A percentile compares a stretch with the other conserved stretches of the same genome.
Conservation (phyloP, 306 rosid genomes). For the Cicer chorassanicum region DNA sequence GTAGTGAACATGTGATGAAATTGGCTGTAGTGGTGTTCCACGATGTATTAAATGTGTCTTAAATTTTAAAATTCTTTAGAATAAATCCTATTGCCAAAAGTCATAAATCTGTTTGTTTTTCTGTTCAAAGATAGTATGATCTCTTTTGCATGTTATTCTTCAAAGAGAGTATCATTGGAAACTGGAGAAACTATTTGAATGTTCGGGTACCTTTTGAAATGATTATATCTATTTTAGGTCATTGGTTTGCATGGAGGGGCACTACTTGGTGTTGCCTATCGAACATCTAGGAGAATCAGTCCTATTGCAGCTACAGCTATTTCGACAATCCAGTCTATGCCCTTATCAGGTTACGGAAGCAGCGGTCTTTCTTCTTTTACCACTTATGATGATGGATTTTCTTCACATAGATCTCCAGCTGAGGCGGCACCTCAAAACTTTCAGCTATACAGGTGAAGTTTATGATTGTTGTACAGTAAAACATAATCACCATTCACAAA, state of each 20-base stretch:
- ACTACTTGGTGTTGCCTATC: conserved; percentile 94
- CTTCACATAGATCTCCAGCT: conserved; percentile 72
- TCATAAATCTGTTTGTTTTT: conserved; percentile 23
- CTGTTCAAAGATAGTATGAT: conserved; percentile 26
- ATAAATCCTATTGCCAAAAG: conserved; percentile 18
- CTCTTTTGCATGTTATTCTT: conserved; percentile 43
- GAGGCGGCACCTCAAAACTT: conserved; percentile 88
- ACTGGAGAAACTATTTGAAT: conserved; percentile 20
- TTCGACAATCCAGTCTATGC: conserved; percentile 97
- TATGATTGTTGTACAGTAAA: conserved; percentile 12
- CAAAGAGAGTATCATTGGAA: conserved; percentile 14
- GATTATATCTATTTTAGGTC: conserved; percentile 59
- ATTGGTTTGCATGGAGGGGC: conserved; percentile 99
- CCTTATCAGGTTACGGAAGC: conserved; percentile 91
- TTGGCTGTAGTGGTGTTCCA: conserved; percentile 33
- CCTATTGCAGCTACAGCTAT: conserved; percentile 96
- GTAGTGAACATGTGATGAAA: conserved; percentile 17
- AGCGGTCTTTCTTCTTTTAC: conserved; percentile 91
- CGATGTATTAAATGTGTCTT: conserved; percentile 33
- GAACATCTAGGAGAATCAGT: conserved; percentile 91
- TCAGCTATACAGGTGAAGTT: conserved; percentile 83
- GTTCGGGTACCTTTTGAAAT: conserved; percentile 41
- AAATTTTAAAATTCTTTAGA: conserved; percentile 19
- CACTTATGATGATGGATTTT: conserved; percentile 83
- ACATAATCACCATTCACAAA: not conserved